phyloP scores from a whole-genome alignment of 148 eudicot species.

The Fagopyrum tataricum region DNA sequence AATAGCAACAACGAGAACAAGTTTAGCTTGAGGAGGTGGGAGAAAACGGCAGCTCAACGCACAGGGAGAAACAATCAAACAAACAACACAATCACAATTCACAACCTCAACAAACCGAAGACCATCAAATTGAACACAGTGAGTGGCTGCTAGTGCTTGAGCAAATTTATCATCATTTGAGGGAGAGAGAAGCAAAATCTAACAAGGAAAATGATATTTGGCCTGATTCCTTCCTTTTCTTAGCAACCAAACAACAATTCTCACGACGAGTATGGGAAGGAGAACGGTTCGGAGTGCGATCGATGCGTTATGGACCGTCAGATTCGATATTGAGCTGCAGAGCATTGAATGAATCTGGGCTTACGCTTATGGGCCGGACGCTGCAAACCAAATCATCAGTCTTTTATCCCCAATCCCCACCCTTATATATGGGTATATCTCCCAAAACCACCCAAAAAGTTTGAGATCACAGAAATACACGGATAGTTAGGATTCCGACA shows the following conservation, averaged over 20 bases:
- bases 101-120: constrained; percentile 9
- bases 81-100: not conserved
- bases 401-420: no score
- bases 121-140: constrained; percentile 14
- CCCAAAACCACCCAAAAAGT: no score
- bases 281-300: not conserved
- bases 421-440: no score
- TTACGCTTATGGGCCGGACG: not conserved
- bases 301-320: not conserved
- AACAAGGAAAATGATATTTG: not conserved
- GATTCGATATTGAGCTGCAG: not conserved
- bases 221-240: not conserved
- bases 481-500: no score
- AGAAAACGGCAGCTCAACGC: constrained; percentile 28
- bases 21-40: not conserved
- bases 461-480: no score
- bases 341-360: not conserved
- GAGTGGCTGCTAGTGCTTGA: constrained; percentile 13
- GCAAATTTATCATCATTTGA: constrained; percentile 19
- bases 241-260: constrained; percentile 7
- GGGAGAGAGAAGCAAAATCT: not conserved
- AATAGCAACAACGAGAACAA: constrained; percentile 6
- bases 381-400: not conserved
- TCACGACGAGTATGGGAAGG: not conserved
- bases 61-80: not conserved